A percentile compares a stretch with the other conserved stretches of the same genome.
Conservation (phyloP, 345 rosid genomes). For the Turnera subulata region DNA sequence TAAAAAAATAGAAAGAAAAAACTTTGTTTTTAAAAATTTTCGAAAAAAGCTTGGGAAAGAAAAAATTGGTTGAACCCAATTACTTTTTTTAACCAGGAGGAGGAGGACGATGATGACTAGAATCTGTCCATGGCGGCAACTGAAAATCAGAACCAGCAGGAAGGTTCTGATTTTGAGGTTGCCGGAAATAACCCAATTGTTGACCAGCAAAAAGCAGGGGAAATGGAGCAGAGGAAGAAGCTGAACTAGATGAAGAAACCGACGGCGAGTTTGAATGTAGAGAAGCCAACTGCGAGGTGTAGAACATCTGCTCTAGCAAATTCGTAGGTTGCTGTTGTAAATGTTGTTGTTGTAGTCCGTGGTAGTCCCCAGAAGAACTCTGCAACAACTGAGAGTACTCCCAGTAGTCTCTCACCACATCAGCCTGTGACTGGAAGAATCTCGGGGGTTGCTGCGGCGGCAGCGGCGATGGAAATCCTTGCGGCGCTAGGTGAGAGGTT, state of each 20-base stretch:
- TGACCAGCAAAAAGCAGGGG: slow-evolving; percentile 46
- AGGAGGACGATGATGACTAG: slow-evolving; percentile 12
- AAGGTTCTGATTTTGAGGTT: slow-evolving; percentile 7
- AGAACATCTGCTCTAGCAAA: slow-evolving; percentile 34
- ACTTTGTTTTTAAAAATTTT: background rate
- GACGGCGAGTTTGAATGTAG: slow-evolving; percentile 26
- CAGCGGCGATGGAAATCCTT: slow-evolving; percentile 2
- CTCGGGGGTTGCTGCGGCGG: slow-evolving; percentile 13
- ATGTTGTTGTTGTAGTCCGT: too few species aligned
- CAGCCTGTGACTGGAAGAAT: slow-evolving; percentile 20
- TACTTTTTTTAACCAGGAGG: background rate
- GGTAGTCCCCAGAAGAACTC: slow-evolving; percentile 31
- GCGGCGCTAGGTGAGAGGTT: slow-evolving; percentile 9
- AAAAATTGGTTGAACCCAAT: background rate
- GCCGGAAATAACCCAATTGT: slow-evolving; percentile 20
- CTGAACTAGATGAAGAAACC: slow-evolving; percentile 2
- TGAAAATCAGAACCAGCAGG: slow-evolving; percentile 8
- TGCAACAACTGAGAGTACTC: slow-evolving; percentile 48
- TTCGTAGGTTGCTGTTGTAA: slow-evolving; percentile 18
- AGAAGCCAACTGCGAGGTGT: slow-evolving; percentile 29
- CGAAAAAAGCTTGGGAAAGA: background rate
- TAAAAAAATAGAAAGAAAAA: background rate
- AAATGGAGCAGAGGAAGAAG: slow-evolving; percentile 33
- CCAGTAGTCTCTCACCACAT: slow-evolving; percentile 37
- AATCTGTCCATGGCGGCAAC: slow-evolving; percentile 20